A percentile compares a stretch with the other conserved stretches of the same genome.
Conservation (phyloP, 768 basidiomycete genomes). For the Leucocoprinus birnbaumii region DNA sequence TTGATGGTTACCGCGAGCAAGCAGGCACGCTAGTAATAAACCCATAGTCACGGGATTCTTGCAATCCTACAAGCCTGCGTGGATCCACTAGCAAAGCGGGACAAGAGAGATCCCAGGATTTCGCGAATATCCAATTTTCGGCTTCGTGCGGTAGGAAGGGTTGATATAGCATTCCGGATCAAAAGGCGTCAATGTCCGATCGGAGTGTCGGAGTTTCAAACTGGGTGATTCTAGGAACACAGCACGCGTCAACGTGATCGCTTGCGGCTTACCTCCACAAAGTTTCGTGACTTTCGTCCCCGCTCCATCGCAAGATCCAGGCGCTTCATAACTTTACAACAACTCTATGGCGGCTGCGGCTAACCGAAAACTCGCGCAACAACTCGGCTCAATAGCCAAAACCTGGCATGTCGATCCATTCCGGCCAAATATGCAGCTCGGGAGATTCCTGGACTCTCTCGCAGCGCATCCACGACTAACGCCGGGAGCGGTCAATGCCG, state of each 20-base stretch:
- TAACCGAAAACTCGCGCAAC: slow-evolving; percentile 38
- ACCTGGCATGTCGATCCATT: slow-evolving; percentile 74
- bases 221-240: background rate
- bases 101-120: slow-evolving; percentile 8
- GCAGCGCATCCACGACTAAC: slow-evolving; percentile 69
- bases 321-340: background rate
- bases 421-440: slow-evolving; percentile 73
- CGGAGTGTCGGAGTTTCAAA: slow-evolving; percentile 12
- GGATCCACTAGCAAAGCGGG: background rate
- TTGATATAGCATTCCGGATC: background rate
- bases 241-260: background rate
- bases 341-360: slow-evolving; percentile 17
- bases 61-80: background rate
- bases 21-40: background rate
- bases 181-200: background rate
- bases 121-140: background rate
- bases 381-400: slow-evolving; percentile 53
- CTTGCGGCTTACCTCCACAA: background rate
- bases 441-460: slow-evolving; percentile 59
- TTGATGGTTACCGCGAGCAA: background rate
- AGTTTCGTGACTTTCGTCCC: background rate
- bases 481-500: slow-evolving; percentile 54
- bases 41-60: background rate
- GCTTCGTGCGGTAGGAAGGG: too few relatives aligned
- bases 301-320: background rate